These are phyloP conservation scores for Wallacemonas sp. DNA, from an alignment of 208 protist genomes.

Conservation along the genomic window DNA sequence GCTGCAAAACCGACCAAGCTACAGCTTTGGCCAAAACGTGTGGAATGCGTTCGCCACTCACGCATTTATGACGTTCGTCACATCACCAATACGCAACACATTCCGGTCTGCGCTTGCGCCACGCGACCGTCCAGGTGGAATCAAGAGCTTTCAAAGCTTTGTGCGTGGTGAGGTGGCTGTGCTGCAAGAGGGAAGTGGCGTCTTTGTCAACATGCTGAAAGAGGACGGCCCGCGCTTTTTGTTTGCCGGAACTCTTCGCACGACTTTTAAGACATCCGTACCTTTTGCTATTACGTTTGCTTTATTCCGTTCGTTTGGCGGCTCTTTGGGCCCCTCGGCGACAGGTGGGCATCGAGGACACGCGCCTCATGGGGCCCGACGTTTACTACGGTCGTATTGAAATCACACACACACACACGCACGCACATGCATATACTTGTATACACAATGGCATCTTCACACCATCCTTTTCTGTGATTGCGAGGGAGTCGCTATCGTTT, in stretches of 20 bases:
- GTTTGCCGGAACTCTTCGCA: constrained; percentile 66
- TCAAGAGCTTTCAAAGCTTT: constrained; percentile 52
- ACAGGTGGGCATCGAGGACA: constrained; percentile 21
- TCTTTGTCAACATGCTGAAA: constrained; percentile 51
- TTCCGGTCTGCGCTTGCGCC: constrained; percentile 70
- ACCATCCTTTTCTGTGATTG: too few species aligned
- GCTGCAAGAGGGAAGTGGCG: constrained; percentile 65
- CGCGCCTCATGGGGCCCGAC: constrained; percentile 31
- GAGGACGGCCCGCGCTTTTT: constrained; percentile 79
- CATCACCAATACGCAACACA: constrained; percentile 75
- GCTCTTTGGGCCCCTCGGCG: constrained; percentile 57
- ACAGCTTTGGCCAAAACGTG: constrained; percentile 52
- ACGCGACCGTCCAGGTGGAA: constrained; percentile 75
- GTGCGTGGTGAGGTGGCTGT: constrained; percentile 63
- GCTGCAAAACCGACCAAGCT: constrained; percentile 45
- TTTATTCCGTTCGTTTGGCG: constrained; percentile 66
- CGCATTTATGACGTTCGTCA: constrained; percentile 81
- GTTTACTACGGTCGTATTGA: constrained; percentile 38
- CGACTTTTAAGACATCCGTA: constrained; percentile 84
- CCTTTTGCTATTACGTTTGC: constrained; percentile 85
- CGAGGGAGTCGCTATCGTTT: too few species aligned
- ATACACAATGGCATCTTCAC: too few species aligned
- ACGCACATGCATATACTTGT: too few species aligned
- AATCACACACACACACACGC: too few species aligned
- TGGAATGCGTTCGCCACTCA: constrained; percentile 76